These are phyloP conservation scores for Exophiala calicioides DNA, from an alignment of 2,329 filamentous ascomycete species.

Conservation along the genomic window DNA sequence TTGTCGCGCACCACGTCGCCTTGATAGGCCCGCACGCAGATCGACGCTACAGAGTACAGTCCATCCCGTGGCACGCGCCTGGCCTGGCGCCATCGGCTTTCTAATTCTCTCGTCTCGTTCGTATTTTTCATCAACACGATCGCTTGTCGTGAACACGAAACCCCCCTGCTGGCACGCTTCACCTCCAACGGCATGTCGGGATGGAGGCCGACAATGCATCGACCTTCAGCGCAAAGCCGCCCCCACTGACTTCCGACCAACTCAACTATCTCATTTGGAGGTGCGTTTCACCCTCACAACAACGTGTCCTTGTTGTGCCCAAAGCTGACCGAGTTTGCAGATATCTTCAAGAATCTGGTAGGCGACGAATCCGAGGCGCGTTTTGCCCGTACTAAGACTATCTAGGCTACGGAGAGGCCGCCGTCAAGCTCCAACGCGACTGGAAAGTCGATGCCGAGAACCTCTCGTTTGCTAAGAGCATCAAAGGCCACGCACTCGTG, in stretches of 20 bases:
- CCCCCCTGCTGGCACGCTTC: conserved; percentile 14
- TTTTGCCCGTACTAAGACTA: conserved; percentile 26
- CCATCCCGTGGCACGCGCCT: no score
- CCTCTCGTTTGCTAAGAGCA: conserved; percentile 61
- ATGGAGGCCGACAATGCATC: conserved; percentile 32
- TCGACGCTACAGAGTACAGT: no score
- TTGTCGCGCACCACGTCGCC: no score
- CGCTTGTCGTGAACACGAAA: conserved; percentile 7
- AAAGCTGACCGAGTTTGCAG: no score
- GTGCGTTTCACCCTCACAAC: conserved; percentile 50
- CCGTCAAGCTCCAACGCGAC: conserved; percentile 61
- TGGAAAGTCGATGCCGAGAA: conserved; percentile 64
- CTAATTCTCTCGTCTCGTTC: conserved; percentile 5
- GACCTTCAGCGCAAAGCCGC: conserved; percentile 37
- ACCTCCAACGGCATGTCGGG: conserved; percentile 29
- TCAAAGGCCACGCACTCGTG: conserved; percentile 61
- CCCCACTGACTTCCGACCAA: conserved; percentile 57
- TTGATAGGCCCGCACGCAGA: no score
- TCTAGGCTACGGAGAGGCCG: conserved; percentile 59
- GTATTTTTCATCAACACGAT: conserved; percentile 4
- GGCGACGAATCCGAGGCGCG: conserved; percentile 30
- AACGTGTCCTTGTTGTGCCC: not conserved
- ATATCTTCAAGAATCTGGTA: conserved; percentile 59
- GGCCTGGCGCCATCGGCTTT: not conserved
- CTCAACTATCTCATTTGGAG: conserved; percentile 71